Conservation (phyloP, 495 filamentous ascomycete species). For the Bacidia gigantensis region DNA sequence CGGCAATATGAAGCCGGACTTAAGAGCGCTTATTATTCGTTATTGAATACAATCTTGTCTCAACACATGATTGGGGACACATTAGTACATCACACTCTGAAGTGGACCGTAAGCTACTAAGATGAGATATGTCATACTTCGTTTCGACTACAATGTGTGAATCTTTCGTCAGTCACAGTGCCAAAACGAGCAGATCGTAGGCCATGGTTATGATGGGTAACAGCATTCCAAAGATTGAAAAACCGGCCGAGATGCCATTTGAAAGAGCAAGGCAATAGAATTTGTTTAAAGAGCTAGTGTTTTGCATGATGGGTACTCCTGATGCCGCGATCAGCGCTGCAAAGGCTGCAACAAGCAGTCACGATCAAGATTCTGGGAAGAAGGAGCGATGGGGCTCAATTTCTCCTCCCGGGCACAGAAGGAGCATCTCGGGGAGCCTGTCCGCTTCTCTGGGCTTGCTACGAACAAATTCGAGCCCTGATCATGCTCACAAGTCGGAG, state of each 20-base stretch:
- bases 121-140: too few species aligned
- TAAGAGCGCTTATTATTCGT: not conserved
- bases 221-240: too few species aligned
- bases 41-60: too few species aligned
- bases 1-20: not conserved
- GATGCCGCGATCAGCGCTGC: slow-evolving; percentile 5
- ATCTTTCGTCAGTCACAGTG: too few species aligned
- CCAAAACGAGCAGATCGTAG: too few species aligned
- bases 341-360: slow-evolving; percentile 6
- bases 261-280: too few species aligned
- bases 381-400: slow-evolving; percentile 19
- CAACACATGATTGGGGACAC: too few species aligned
- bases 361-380: slow-evolving; percentile 7
- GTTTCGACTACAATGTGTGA: too few species aligned
- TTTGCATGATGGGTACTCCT: not conserved
- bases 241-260: too few species aligned
- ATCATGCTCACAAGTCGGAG: not conserved
- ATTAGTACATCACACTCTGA: too few species aligned
- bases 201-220: too few species aligned
- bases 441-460: slow-evolving; percentile 40
- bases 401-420: slow-evolving; percentile 40
- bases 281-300: not conserved
- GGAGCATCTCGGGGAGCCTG: slow-evolving; percentile 51
- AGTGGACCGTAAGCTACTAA: too few species aligned
- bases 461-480: slow-evolving; percentile 4